Percentiles rank a stretch among this genome's conserved stretches.
phyloP scores from a whole-genome alignment of 2,329 filamentous ascomycete species.

The Monosporascus sp. region DNA sequence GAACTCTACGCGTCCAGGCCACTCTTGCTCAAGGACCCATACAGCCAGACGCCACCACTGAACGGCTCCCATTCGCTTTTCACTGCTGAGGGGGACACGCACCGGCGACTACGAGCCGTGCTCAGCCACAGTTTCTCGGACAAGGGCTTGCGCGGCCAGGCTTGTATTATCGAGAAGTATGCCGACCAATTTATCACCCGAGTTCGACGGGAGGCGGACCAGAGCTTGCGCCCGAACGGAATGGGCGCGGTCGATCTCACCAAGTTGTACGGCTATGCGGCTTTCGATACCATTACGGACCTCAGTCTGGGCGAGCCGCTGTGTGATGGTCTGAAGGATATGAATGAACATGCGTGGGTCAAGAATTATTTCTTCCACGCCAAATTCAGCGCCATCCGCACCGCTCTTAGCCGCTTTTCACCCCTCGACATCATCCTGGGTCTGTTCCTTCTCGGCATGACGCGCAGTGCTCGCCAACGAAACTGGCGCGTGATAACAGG shows the following conservation, averaged over 20 bases:
- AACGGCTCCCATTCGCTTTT: too few relatives aligned
- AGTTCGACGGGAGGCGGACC: too few relatives aligned
- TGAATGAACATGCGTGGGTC: slow-evolving; percentile 4
- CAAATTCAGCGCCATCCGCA: slow-evolving; percentile 2
- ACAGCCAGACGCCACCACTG: too few relatives aligned
- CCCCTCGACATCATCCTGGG: slow-evolving; percentile 5
- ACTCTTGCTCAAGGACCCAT: too few relatives aligned
- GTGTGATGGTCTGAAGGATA: background rate
- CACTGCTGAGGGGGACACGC: too few relatives aligned
- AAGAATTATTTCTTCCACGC: background rate
- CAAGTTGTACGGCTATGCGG: background rate
- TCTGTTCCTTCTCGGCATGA: slow-evolving; percentile 2
- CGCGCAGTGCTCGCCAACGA: slow-evolving; percentile 2
- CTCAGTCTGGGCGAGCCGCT: slow-evolving; percentile 6
- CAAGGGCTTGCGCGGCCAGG: too few relatives aligned
- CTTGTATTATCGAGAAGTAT: too few relatives aligned
- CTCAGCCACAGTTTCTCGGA: too few relatives aligned
- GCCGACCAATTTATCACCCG: too few relatives aligned
- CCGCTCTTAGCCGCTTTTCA: slow-evolving; percentile 4
- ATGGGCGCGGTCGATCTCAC: background rate
- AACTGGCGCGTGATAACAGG: slow-evolving; percentile 1
- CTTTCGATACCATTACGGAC: slow-evolving; percentile 24
- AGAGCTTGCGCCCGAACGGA: too few relatives aligned
- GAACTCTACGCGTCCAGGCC: too few relatives aligned
- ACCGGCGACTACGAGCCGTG: too few relatives aligned